Evolutionary conservation across 2,329 filamentous ascomycete species (phyloP), one percentile per base, ranked within the genome.

Genomic region (Metarhizium sp.): DNA sequence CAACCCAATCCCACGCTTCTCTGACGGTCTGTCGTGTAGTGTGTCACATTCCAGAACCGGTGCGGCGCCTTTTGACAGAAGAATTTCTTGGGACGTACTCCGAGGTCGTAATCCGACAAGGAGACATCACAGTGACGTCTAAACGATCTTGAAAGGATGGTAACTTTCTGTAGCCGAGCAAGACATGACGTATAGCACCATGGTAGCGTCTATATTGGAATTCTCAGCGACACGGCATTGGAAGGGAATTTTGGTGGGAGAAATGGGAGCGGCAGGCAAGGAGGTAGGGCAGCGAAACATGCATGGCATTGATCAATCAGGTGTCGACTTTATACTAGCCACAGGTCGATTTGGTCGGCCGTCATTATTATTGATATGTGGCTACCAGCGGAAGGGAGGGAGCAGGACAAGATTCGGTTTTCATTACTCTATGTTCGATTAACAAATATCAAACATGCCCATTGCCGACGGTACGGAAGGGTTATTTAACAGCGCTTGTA

Each of bases 401-500:
- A 29, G 7, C 16, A 18, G 13, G 6, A 11, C 6, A 48, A 29
- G 45, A 20, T n/a, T 29, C 13, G 14, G 36, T 30, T 40, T 42
- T 42, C 45, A 49, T 49, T 40, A 34, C 51, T 52, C 46, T 36
- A 16, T 56, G 54, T 56, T 56, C 54, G 54, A 56, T 52, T 56
- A 56, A 50, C 50, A 56, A 43, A 56, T 55, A 55, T 46, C 34
- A 47, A 50, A 50, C 50, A 53, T 50, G 20, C 32, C 50, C 42
- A 20, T 43, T 45, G 16, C 2, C 36, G 20, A 30, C 6, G 45
- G 14, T 29, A 16, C 36, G 50, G 36, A 51, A 25, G 50, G 50
- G 20, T 18, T 43, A 43, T 25, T 51, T 36, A 51, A 51, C 34
- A 42, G 36, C 38, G 30, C 47, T 36, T 52, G 14, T 20, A 30